Evolutionary conservation across 495 filamentous ascomycete species (phyloP).

Genomic region (Aspergillus taichungensis): DNA sequence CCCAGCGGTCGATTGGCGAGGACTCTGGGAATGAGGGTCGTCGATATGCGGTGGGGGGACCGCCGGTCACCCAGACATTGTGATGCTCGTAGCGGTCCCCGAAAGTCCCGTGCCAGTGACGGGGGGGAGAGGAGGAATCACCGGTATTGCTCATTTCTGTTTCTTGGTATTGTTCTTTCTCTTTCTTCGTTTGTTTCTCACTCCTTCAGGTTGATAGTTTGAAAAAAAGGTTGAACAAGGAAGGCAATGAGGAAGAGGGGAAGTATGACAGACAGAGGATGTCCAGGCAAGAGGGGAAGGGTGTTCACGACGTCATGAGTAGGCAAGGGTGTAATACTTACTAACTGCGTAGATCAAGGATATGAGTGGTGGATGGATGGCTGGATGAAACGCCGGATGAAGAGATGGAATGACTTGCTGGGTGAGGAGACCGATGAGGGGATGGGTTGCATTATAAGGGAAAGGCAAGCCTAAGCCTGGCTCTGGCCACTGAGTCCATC

Average conservation of each 20-base stretch:
- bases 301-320: background rate
- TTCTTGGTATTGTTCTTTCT: background rate
- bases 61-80: conserved; percentile 37
- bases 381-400: no score
- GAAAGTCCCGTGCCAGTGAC: conserved; percentile 34
- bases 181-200: conserved; percentile 1
- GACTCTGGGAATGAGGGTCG: conserved; percentile 18
- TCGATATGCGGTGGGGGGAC: conserved; percentile 18
- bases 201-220: background rate
- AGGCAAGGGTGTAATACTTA: no score
- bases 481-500: no score
- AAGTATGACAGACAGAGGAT: background rate
- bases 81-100: conserved; percentile 35
- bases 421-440: no score
- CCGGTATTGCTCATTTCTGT: conserved; percentile 18
- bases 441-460: no score
- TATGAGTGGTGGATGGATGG: no score
- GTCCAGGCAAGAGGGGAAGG: no score
- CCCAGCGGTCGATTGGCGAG: background rate
- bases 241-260: background rate
- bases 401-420: no score
- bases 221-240: background rate
- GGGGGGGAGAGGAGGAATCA: conserved; percentile 13
- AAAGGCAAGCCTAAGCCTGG: no score
- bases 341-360: no score